Percentiles rank a stretch among this genome's conserved stretches.
Evolutionary conservation across 768 basidiomycete genomes (phyloP).

Genomic region (Amanita molliuscula): DNA sequence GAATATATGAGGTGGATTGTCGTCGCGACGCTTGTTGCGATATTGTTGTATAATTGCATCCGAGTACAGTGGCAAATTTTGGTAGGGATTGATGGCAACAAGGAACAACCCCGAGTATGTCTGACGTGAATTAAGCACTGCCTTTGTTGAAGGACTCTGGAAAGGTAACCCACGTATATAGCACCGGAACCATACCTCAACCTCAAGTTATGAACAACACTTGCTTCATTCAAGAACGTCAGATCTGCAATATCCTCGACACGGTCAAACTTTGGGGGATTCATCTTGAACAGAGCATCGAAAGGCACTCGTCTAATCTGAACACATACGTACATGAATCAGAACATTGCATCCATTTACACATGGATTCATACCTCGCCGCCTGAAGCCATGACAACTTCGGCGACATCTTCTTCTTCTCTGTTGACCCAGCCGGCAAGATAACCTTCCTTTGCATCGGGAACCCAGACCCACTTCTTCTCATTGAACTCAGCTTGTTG

Average conservation of each 20-base stretch:
- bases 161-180: constrained; percentile 65
- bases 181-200: constrained; percentile 84
- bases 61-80: constrained; percentile 82
- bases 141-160: neutral
- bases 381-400: constrained; percentile 76
- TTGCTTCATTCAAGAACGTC: constrained; percentile 96
- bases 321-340: neutral
- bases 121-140: constrained; percentile 26
- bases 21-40: constrained; percentile 77
- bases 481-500: constrained; percentile 95
- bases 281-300: constrained; percentile 88
- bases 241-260: constrained; percentile 98
- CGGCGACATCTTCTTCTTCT: constrained; percentile 74
- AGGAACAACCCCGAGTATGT: constrained; percentile 95
- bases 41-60: constrained; percentile 85
- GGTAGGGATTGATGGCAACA: constrained; percentile 98
- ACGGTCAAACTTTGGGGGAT: constrained; percentile 96
- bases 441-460: constrained; percentile 87
- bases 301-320: constrained; percentile 48
- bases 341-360: constrained; percentile 2
- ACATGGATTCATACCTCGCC: constrained; percentile 54
- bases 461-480: constrained; percentile 99
- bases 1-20: constrained; percentile 94
- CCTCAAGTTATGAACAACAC: constrained; percentile 95
- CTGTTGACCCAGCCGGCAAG: constrained; percentile 89